A percentile compares a stretch with the other conserved stretches of the same genome.
These are phyloP conservation scores for Metschnikowia peoriensis DNA, from an alignment of 805 yeast genomes.

Conservation along the genomic window DNA sequence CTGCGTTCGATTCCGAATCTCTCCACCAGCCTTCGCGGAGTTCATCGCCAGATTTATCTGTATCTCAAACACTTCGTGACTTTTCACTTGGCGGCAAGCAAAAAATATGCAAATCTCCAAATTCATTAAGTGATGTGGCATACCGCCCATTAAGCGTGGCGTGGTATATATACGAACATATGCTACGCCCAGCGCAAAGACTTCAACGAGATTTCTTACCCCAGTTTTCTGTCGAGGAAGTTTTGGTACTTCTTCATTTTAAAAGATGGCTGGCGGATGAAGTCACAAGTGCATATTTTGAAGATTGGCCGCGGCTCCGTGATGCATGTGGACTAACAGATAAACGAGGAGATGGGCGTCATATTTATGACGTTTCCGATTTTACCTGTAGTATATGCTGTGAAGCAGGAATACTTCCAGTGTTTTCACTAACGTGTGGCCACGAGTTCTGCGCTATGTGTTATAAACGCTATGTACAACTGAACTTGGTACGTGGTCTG, in stretches of 20 bases:
- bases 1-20: neutral
- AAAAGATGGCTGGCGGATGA: conserved; percentile 42
- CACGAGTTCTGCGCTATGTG: conserved; percentile 74
- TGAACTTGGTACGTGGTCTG: conserved; percentile 40
- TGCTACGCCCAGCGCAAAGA: conserved; percentile 22
- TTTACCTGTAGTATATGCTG: conserved; percentile 73
- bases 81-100: neutral
- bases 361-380: neutral
- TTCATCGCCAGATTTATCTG: neutral
- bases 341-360: neutral
- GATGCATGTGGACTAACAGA: conserved; percentile 28
- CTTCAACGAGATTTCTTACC: conserved; percentile 27
- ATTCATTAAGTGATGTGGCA: conserved; percentile 4
- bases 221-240: conserved; percentile 28
- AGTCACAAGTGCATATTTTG: conserved; percentile 36
- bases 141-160: conserved; percentile 13
- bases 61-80: neutral
- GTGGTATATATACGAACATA: conserved; percentile 24
- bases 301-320: conserved; percentile 25
- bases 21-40: neutral
- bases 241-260: conserved; percentile 34
- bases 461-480: conserved; percentile 57
- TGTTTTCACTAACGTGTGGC: conserved; percentile 60
- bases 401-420: conserved; percentile 39
- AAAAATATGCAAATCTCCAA: conserved; percentile 10